A percentile compares a stretch with the other conserved stretches of the same genome.
phyloP scores from a whole-genome alignment of 441 rosid species.

The Adansonia grandidieri region DNA sequence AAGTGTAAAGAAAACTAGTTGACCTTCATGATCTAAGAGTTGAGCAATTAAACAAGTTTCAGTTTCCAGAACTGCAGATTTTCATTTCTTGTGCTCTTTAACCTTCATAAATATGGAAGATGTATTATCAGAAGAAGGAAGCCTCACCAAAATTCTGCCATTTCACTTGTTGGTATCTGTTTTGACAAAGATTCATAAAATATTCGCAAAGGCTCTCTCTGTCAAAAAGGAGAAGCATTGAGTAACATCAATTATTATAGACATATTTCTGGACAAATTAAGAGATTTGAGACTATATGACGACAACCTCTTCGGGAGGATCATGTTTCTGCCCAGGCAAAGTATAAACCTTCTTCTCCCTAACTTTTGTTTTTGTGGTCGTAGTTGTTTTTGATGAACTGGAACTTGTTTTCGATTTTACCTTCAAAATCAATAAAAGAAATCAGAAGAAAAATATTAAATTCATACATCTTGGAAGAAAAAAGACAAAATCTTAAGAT shows the following conservation, averaged over 20 bases:
- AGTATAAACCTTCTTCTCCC: slow-evolving; percentile 83
- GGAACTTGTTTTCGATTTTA: slow-evolving; percentile 46
- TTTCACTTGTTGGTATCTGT: slow-evolving; percentile 84
- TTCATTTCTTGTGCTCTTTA: not conserved
- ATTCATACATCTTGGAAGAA: not conserved
- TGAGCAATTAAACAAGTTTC: slow-evolving; percentile 1
- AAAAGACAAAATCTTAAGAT: not conserved
- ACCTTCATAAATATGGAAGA: not conserved
- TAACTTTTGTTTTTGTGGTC: slow-evolving; percentile 47
- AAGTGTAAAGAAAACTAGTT: slow-evolving; percentile 5
- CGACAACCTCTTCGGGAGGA: slow-evolving; percentile 82
- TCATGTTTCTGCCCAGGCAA: slow-evolving; percentile 81
- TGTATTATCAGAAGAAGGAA: slow-evolving; percentile 7
- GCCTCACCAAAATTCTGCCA: slow-evolving; percentile 92
- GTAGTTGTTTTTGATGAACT: slow-evolving; percentile 55
- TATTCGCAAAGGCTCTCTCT: slow-evolving; percentile 95
- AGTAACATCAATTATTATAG: slow-evolving; percentile 21
- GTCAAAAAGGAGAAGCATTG: slow-evolving; percentile 30
- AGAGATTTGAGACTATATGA: slow-evolving; percentile 18
- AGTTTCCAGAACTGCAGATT: not conserved
- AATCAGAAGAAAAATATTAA: not conserved
- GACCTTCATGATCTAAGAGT: slow-evolving; percentile 12
- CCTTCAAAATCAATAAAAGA: slow-evolving; percentile 40
- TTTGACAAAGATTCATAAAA: slow-evolving; percentile 82
- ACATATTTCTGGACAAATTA: slow-evolving; percentile 13